phyloP scores from a whole-genome alignment of 768 basidiomycete genomes.

The Antrodiella citrinella region DNA sequence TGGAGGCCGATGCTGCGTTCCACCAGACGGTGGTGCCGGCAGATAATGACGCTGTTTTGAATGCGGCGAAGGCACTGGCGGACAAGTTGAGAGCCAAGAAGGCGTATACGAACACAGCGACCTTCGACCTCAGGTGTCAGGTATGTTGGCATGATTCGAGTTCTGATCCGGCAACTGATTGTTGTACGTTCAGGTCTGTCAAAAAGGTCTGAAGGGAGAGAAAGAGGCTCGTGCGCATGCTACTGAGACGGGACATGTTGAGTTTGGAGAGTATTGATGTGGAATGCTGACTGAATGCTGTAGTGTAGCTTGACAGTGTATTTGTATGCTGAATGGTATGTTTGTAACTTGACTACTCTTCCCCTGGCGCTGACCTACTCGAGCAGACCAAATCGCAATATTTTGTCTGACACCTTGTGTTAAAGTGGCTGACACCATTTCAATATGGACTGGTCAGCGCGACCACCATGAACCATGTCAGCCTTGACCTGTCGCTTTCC shows the following conservation, averaged over 20 bases:
- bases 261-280: conserved; percentile 71
- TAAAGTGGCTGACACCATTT: too few relatives aligned
- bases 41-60: conserved; percentile 44
- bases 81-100: conserved; percentile 63
- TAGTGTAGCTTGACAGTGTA: too few relatives aligned
- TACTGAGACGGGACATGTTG: conserved; percentile 73
- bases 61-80: conserved; percentile 66
- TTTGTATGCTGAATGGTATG: too few relatives aligned
- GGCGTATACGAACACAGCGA: conserved; percentile 87
- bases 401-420: too few relatives aligned
- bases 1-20: conserved; percentile 74
- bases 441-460: too few relatives aligned
- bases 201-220: conserved; percentile 84
- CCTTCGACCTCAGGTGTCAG: conserved; percentile 86
- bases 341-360: too few relatives aligned
- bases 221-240: conserved; percentile 90
- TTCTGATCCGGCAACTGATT: neutral
- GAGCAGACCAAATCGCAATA: too few relatives aligned
- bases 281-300: too few relatives aligned
- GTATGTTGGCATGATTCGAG: conserved; percentile 31
- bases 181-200: conserved; percentile 50
- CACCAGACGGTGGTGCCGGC: conserved; percentile 74
- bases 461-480: too few relatives aligned
- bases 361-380: too few relatives aligned
- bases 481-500: too few relatives aligned